Percentiles rank a stretch among this genome's conserved stretches.
Conservation (phyloP, 345 rosid genomes). For the Arabis alpina region DNA sequence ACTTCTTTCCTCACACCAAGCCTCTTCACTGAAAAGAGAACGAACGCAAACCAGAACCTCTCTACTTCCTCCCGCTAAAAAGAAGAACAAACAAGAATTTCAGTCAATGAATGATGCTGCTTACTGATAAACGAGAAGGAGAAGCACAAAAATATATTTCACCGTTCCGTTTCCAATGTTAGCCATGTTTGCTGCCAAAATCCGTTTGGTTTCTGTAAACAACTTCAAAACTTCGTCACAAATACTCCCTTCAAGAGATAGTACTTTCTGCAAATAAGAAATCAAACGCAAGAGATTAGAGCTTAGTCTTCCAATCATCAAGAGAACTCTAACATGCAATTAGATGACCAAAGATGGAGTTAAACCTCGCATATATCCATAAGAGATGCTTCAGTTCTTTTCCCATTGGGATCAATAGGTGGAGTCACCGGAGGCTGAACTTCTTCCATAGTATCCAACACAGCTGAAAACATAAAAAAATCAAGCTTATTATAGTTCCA, state of each 20-base stretch:
- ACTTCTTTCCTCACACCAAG: constrained; percentile 55
- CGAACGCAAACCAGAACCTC: constrained; percentile 84
- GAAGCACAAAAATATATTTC: constrained; percentile 7
- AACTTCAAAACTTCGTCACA: constrained; percentile 55
- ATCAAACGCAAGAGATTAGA: constrained; percentile 3
- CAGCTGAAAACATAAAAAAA: constrained; percentile 27
- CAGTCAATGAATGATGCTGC: constrained; percentile 32
- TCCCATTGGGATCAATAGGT: constrained; percentile 41
- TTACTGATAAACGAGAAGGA: constrained; percentile 16
- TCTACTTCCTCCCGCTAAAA: constrained; percentile 83
- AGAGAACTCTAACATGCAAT: constrained; percentile 5
- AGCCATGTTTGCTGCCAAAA: constrained; percentile 54
- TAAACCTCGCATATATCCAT: constrained; percentile 44
- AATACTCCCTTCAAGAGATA: constrained; percentile 60
- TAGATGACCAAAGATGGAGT: background rate
- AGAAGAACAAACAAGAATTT: constrained; percentile 15
- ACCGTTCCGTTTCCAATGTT: constrained; percentile 74
- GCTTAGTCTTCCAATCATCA: background rate
- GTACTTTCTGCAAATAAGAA: constrained; percentile 57
- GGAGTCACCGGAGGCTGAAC: constrained; percentile 47
- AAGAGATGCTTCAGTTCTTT: constrained; percentile 37
- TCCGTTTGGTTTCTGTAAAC: constrained; percentile 72
- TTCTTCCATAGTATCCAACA: constrained; percentile 42
- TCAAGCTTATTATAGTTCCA: constrained; percentile 8
- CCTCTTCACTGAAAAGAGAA: constrained; percentile 66